Base-by-base conservation (phyloP, 208 protist genomes). In the Acanthamoeba sp. region DNA sequence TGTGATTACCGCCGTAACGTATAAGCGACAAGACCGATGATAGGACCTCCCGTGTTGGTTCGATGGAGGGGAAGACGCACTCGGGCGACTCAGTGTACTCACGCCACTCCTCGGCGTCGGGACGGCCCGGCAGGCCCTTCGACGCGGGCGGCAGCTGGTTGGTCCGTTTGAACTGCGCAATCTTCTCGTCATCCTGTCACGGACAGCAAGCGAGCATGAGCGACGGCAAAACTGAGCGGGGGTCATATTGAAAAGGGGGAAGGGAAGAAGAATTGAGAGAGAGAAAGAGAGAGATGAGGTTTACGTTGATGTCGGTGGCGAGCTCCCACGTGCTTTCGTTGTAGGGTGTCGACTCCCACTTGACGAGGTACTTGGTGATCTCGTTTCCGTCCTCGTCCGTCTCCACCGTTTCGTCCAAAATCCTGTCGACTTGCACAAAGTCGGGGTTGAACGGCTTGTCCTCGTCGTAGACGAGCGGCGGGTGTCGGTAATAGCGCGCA, bases 321-420 rank as follows among this genome's bases (percentile, higher is more conserved):
- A 57, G 64, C 71, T 98, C 97, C 97, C 97, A 98, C 20, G 97
- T 98, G 14, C 55, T 78, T 71, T 98, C 93, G n/a, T 52, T 57
- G 82, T 98, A 98, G 52, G 94, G 91, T 29, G 96, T 32, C 1
- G 76, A 91, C 40, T 94, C 94, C 97, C 97, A 98, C 69, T 98
- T 97, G 27, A 98, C 96, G 5, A 98, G 57, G 64, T 98, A 98
- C 22, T 95, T 52, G 71, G 64, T 97, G 14, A 52, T 50, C 12
- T 5, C 22, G 2, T 95, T 66, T 16, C 71, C 48, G 0, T 84
- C 38, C 0, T 48, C 71, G 10, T 36, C 42, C 24, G 94, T 18
- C 32, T 89, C 93, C 18, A 59, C 59, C 34, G 84, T 64, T 34
- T 52, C 66, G 36, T 69, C 34, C 0, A 89, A 36, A 4, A 94